Conservation (phyloP, 495 filamentous ascomycete species). For the Echria macrotheca region DNA sequence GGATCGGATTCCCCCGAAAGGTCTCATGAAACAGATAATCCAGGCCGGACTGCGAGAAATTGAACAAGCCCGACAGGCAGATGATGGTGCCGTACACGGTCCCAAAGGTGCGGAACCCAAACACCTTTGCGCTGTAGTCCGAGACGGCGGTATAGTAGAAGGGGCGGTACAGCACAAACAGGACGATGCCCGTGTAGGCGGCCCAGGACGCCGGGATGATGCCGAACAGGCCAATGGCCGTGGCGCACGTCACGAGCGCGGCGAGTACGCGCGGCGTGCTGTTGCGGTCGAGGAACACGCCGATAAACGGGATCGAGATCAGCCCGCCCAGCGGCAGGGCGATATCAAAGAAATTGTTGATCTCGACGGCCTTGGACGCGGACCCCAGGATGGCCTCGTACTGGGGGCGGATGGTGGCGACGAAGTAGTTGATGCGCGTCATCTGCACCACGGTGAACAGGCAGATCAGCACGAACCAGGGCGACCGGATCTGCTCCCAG, state of each 20-base stretch:
- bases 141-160: slow-evolving; percentile 74
- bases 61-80: slow-evolving; percentile 78
- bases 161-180: slow-evolving; percentile 75
- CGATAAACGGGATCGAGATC: slow-evolving; percentile 81
- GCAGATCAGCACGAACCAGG: slow-evolving; percentile 85
- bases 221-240: slow-evolving; percentile 73
- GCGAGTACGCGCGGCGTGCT: slow-evolving; percentile 69
- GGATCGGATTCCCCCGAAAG: slow-evolving; percentile 67
- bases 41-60: slow-evolving; percentile 78
- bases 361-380: slow-evolving; percentile 49
- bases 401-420: slow-evolving; percentile 82
- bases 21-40: slow-evolving; percentile 72
- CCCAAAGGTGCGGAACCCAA: slow-evolving; percentile 91
- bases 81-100: slow-evolving; percentile 96
- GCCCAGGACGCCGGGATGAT: slow-evolving; percentile 63
- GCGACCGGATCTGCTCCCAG: slow-evolving; percentile 65
- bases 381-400: slow-evolving; percentile 72
- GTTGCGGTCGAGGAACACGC: slow-evolving; percentile 70
- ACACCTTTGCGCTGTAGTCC: slow-evolving; percentile 90
- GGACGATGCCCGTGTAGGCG: slow-evolving; percentile 69
- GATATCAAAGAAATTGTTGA: slow-evolving; percentile 87
- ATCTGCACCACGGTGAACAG: slow-evolving; percentile 87
- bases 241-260: slow-evolving; percentile 66
- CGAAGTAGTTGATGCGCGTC: slow-evolving; percentile 96
- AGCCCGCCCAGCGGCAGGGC: slow-evolving; percentile 84